Percentiles rank a stretch among this genome's conserved stretches.
These are phyloP conservation scores for Pseudodiploospora longispora DNA, from an alignment of 2,329 filamentous ascomycete species.

Conservation along the genomic window DNA sequence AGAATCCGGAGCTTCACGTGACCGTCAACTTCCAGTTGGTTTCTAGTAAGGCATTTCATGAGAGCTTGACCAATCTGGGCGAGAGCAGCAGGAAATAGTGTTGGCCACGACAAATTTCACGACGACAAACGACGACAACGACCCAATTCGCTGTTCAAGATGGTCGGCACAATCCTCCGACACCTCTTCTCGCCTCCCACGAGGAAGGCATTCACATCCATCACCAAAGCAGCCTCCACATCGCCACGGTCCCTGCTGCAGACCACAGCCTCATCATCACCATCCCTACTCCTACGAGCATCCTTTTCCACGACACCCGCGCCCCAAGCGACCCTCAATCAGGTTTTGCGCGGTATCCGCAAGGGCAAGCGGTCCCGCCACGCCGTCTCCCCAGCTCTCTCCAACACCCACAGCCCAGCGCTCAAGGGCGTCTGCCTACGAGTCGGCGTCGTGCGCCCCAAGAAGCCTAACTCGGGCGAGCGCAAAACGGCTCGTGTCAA, in stretches of 20 bases:
- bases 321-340: slow-evolving; percentile 59
- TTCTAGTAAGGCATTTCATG: too few relatives aligned
- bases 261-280: slow-evolving; percentile 23
- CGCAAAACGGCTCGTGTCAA: slow-evolving; percentile 90
- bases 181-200: slow-evolving; percentile 25
- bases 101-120: too few relatives aligned
- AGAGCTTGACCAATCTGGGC: too few relatives aligned
- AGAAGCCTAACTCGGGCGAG: slow-evolving; percentile 98
- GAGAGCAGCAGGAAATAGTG: too few relatives aligned
- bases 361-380: slow-evolving; percentile 74
- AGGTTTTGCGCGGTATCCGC: slow-evolving; percentile 70
- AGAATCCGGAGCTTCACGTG: slow-evolving; percentile 1
- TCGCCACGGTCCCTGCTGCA: slow-evolving; percentile 10
- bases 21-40: neutral
- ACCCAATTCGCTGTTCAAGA: slow-evolving; percentile 14
- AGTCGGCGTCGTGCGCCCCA: slow-evolving; percentile 87
- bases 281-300: slow-evolving; percentile 14
- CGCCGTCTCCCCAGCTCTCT: slow-evolving; percentile 77
- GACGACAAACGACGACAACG: neutral
- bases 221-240: slow-evolving; percentile 13
- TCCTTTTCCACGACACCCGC: slow-evolving; percentile 51
- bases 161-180: slow-evolving; percentile 28
- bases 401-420: slow-evolving; percentile 59
- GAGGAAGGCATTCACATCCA: slow-evolving; percentile 18
- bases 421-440: slow-evolving; percentile 96